Evolutionary conservation across 164 flowering plant species (phyloP), one percentile per base, ranked within the genome.

Genomic region (Stephania yunnanensis): DNA sequence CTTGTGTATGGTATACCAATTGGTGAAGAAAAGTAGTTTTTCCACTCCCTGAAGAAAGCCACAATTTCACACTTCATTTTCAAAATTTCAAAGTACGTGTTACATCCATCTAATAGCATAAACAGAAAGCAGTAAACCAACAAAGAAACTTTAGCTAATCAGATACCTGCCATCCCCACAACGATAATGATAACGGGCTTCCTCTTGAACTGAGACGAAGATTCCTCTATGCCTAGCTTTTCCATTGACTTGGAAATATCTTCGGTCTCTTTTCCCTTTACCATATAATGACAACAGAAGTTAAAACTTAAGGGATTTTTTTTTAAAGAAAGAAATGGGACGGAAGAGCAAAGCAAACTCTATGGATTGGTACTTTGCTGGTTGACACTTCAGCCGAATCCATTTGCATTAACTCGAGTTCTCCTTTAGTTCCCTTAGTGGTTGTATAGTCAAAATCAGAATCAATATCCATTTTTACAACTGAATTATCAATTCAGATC

Each of bases 141-240:
- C 36, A 29, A 48, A 71, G 6, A 29, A 2, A 65, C 13, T 67
- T 67, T n/a, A 66, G 55, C 29, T 67, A 70, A 10, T 1, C 22
- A 50, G 68, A 50, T 79, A 85, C 99, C 99, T 83, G 98, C 96
- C 99, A 95, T 95, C 67, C 99, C 99, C 8, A 95, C 90, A 12
- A 95, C 95, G 73, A 95, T 83, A 11, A 95, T 78, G 70, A 95
- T 87, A 48, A 95, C 88, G 0, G 99, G 99, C 78, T 93, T 95
- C 78, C 81, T 87, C 85, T 87, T 91, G 78, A 93, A 95, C 66
- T 44, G 81, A 19, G 69, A 36, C 42, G 86, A 79, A 13, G 92
- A 73, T 46, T 85, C 88, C 25, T 77, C 89, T 9, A 95, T 80
- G 7, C 83, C 69, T 36, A 95, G 78, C 13, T 88, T 87, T 74